Percentiles rank a stretch among this genome's conserved stretches.
Evolutionary conservation across 2,329 filamentous ascomycete species (phyloP).

Genomic region (Seiridium unicorne): DNA sequence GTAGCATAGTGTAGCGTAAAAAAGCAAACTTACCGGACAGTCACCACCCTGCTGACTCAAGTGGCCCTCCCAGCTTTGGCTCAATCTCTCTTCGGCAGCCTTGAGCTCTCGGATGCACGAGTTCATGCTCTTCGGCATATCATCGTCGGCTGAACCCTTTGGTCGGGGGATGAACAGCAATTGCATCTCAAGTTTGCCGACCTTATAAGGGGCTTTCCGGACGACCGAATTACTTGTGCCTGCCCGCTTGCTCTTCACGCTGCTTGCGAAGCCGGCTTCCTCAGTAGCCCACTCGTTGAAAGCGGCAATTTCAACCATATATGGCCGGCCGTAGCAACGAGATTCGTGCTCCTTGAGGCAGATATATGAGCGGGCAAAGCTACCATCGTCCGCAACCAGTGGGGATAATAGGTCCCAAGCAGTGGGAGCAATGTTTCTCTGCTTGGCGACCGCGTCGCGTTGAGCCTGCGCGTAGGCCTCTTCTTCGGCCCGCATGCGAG

Average conservation of each 20-base stretch:
- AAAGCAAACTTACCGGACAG: slow-evolving; percentile 73
- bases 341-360: slow-evolving; percentile 90
- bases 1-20: neutral
- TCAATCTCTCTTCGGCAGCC: slow-evolving; percentile 78
- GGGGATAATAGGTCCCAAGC: slow-evolving; percentile 86
- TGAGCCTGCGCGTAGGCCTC: slow-evolving; percentile 66
- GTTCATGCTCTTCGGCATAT: slow-evolving; percentile 99
- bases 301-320: slow-evolving; percentile 84
- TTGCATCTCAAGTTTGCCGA: slow-evolving; percentile 92
- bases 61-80: slow-evolving; percentile 80
- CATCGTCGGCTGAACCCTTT: slow-evolving; percentile 81
- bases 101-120: slow-evolving; percentile 90
- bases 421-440: slow-evolving; percentile 62
- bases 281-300: slow-evolving; percentile 99
- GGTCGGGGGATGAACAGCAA: slow-evolving; percentile 93
- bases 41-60: slow-evolving; percentile 97
- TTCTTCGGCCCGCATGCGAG: slow-evolving; percentile 78
- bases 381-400: slow-evolving; percentile 85
- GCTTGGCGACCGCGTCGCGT: slow-evolving; percentile 63
- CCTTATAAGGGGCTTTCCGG: slow-evolving; percentile 89
- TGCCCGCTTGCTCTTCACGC: slow-evolving; percentile 87
- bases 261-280: slow-evolving; percentile 73
- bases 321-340: slow-evolving; percentile 82
- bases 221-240: slow-evolving; percentile 63
- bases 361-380: slow-evolving; percentile 91